Evolutionary conservation across 257 asterid genomes (phyloP), one percentile per base, ranked within the genome.

Genomic region (Primulina eburnea): DNA sequence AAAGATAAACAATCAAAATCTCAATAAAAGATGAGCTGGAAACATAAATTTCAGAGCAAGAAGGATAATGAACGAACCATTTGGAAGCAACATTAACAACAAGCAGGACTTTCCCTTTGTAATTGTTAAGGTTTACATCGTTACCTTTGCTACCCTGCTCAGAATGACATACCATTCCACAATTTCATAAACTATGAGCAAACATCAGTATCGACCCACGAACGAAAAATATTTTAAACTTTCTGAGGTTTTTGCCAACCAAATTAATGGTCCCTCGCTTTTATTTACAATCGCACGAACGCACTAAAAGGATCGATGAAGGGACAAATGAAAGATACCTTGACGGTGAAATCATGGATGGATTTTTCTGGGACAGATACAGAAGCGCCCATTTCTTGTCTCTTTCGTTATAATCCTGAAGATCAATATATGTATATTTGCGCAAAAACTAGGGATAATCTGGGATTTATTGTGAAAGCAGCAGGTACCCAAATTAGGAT

Each of bases 21-120:
- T 8, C 52, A 20, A 34, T 4, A 20, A 61, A 28, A 70, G 24
- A 43, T 21, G 2, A 8, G 4, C 29, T 47, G 55, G 40, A 65
- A 0, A 10, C 60, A 55, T 20, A 32, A 64, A 24, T 33, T 18
- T 68, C 58, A 6, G 9, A 9, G 16, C 33, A 7, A 60, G 6
- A 50, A 21, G 57, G 24, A 12, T 9, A 65, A 18, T 9, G 29
- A 50, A 10, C 69, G 60, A 70, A 90, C 97, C 99, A 93, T 83
- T 90, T 93, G 71, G 99, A 90, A 76, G 99, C 97, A 78, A 93
- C 99, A 78, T 93, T 93, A 34, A 93, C 96, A 71, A 90, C 90
- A 63, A 93, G 95, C 82, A 93, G 85, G 69, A 89, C 89, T 65
- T 93, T 89, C 80, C 96, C 97, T 59, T 75, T 89, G 81, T 86